Evolutionary conservation across 805 yeast species (phyloP).

Genomic region (Naumovozyma baii): DNA sequence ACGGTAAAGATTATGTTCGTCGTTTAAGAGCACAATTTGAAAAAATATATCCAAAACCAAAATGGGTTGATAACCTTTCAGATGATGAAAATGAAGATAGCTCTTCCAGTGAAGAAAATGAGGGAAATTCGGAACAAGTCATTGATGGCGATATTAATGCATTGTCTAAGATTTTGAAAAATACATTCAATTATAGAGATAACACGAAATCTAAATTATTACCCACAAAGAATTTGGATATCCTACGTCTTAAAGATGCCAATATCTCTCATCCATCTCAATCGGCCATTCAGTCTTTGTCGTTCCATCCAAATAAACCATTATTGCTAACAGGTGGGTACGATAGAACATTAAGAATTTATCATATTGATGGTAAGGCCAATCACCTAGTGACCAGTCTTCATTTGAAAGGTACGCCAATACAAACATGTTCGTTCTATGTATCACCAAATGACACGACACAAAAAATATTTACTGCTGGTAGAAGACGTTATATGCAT

Average conservation of each 20-base stretch:
- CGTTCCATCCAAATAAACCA: slow-evolving; percentile 75
- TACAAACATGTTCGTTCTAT: slow-evolving; percentile 51
- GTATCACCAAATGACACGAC: slow-evolving; percentile 19
- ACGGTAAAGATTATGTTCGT: slow-evolving; percentile 50
- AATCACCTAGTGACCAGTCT: slow-evolving; percentile 77
- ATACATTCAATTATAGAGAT: slow-evolving; percentile 34
- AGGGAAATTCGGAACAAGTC: slow-evolving; percentile 22
- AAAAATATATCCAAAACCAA: slow-evolving; percentile 71
- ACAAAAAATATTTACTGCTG: slow-evolving; percentile 64
- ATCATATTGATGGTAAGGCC: slow-evolving; percentile 79
- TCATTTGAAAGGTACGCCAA: slow-evolving; percentile 69
- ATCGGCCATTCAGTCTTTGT: slow-evolving; percentile 74
- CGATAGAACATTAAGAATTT: slow-evolving; percentile 78
- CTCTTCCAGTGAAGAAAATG: slow-evolving; percentile 23
- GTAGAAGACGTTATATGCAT: slow-evolving; percentile 85
- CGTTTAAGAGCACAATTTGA: slow-evolving; percentile 66
- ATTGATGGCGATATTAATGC: slow-evolving; percentile 36
- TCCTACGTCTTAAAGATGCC: slow-evolving; percentile 80
- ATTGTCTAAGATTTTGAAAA: slow-evolving; percentile 30
- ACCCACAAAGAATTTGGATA: slow-evolving; percentile 62
- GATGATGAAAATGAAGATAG: slow-evolving; percentile 20
- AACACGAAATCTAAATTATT: slow-evolving; percentile 43
- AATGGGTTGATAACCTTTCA: slow-evolving; percentile 50
- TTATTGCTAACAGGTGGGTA: slow-evolving; percentile 84
- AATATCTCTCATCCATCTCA: slow-evolving; percentile 58